These are phyloP conservation scores for Pichia sp. DNA, from an alignment of 1,139 yeast genomes.

Conservation along the genomic window DNA sequence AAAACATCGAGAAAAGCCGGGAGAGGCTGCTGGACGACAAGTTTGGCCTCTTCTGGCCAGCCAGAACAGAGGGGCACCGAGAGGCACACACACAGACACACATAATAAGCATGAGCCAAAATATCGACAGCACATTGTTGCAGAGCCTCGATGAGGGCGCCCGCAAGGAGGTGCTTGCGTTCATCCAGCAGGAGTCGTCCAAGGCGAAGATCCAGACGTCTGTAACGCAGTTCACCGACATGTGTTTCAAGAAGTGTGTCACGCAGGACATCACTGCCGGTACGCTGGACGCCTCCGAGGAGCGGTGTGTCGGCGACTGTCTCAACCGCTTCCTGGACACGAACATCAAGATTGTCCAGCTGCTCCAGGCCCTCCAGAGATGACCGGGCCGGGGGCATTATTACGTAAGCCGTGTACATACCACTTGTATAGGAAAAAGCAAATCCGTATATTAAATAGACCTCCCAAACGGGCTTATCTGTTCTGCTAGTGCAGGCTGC, in stretches of 20 bases:
- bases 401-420: constrained; percentile 4
- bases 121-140: constrained; percentile 53
- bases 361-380: constrained; percentile 35
- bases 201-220: constrained; percentile 86
- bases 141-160: constrained; percentile 66
- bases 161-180: constrained; percentile 68
- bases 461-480: too few relatives aligned
- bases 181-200: constrained; percentile 78
- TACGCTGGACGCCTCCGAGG: constrained; percentile 56
- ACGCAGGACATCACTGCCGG: constrained; percentile 44
- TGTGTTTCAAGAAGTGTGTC: constrained; percentile 87
- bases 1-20: not conserved
- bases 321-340: constrained; percentile 84
- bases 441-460: too few relatives aligned
- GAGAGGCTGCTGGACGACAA: not conserved
- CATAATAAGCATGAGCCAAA: constrained; percentile 17
- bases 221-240: constrained; percentile 80
- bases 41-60: too few relatives aligned
- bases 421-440: not conserved
- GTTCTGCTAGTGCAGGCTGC: too few relatives aligned
- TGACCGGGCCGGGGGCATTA: too few relatives aligned
- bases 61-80: not conserved
- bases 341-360: constrained; percentile 76
- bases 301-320: constrained; percentile 73
- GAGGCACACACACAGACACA: too few relatives aligned